Conservation (phyloP, 129 eudicot species). For the Gnaphalium uliginosum region DNA sequence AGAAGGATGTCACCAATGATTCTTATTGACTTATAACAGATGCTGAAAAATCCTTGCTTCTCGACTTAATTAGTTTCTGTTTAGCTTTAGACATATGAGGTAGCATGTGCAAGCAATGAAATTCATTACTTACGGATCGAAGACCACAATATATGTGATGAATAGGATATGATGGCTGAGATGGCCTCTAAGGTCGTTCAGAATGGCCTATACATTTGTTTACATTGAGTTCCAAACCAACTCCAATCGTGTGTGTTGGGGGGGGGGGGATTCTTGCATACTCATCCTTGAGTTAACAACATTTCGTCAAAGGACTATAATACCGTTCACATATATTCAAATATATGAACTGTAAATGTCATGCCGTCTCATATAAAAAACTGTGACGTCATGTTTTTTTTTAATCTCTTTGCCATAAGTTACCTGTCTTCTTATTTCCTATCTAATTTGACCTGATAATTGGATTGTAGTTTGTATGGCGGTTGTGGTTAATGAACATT, state of each 20-base stretch:
- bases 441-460: neutral
- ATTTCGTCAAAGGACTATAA: no score
- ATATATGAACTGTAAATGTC: neutral
- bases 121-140: neutral
- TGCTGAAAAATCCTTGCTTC: neutral
- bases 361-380: neutral
- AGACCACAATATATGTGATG: neutral
- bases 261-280: no score
- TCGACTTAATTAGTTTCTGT: neutral
- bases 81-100: neutral
- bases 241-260: no score
- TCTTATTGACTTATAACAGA: no score
- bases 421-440: neutral
- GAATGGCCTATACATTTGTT: neutral
- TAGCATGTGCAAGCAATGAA: neutral
- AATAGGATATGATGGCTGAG: neutral
- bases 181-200: no score
- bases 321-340: no score
- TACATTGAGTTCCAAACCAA: neutral
- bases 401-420: neutral
- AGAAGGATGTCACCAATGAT: neutral
- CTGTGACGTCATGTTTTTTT: neutral
- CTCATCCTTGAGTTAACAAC: no score
- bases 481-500: neutral
- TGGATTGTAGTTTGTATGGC: neutral